These are phyloP conservation scores for Fonsecaea multimorphosa DNA, from an alignment of 2,329 filamentous ascomycete genomes.

Conservation along the genomic window DNA sequence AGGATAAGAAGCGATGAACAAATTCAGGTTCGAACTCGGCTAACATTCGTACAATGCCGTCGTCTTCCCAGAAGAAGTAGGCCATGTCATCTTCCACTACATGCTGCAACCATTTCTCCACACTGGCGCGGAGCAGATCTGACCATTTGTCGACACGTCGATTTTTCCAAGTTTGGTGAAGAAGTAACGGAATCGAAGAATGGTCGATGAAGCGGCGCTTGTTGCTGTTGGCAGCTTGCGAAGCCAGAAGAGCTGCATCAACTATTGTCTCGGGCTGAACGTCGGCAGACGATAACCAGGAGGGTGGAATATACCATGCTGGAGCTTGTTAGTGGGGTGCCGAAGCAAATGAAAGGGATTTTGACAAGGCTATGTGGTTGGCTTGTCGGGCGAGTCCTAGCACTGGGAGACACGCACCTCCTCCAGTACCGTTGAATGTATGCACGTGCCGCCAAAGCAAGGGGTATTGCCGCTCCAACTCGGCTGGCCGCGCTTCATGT, in stretches of 20 bases:
- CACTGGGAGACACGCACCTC: conserved; percentile 15
- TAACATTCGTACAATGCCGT: conserved; percentile 42
- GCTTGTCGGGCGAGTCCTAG: neutral
- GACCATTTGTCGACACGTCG: conserved; percentile 42
- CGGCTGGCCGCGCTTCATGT: conserved; percentile 7
- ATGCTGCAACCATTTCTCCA: conserved; percentile 43
- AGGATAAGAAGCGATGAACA: conserved; percentile 34
- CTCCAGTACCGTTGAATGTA: conserved; percentile 30
- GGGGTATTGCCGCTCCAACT: conserved; percentile 24
- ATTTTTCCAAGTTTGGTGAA: conserved; percentile 46
- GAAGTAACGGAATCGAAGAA: conserved; percentile 43
- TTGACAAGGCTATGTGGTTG: neutral
- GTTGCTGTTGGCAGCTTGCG: conserved; percentile 29
- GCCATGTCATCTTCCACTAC: conserved; percentile 41
- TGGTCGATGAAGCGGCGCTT: conserved; percentile 35
- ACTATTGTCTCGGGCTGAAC: conserved; percentile 39
- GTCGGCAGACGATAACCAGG: conserved; percentile 22
- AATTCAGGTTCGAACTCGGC: conserved; percentile 40
- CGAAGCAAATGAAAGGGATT: neutral
- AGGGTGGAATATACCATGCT: conserved; percentile 34
- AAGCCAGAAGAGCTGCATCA: conserved; percentile 42
- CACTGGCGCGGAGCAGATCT: conserved; percentile 37
- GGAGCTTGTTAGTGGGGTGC: conserved; percentile 1
- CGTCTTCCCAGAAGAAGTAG: conserved; percentile 47
- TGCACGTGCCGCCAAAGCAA: conserved; percentile 31